Evolutionary conservation across 2,329 filamentous ascomycete genomes (phyloP).

Genomic region (Nakataea oryzae): DNA sequence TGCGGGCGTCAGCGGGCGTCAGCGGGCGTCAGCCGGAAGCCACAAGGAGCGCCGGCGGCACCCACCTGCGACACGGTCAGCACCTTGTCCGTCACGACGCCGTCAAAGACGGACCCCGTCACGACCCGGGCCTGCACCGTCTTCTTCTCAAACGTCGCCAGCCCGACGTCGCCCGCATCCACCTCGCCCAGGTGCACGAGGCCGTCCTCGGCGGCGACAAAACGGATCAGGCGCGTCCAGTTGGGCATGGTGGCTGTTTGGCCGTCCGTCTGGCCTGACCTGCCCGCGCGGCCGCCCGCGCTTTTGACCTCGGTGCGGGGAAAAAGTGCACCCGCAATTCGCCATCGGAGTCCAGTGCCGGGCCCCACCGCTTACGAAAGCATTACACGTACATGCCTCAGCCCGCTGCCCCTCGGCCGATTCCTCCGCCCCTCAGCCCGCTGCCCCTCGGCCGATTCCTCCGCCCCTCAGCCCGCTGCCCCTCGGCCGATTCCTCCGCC

Average conservation of each 20-base stretch:
- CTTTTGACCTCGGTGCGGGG: no score
- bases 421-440: no score
- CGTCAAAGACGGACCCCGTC: conserved; percentile 22
- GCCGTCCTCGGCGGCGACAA: conserved; percentile 28
- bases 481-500: no score
- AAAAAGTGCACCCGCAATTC: no score
- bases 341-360: no score
- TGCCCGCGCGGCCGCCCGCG: no score
- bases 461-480: no score
- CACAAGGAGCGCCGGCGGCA: conserved; percentile 2
- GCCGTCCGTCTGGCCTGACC: no score
- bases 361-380: no score
- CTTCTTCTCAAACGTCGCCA: conserved; percentile 20
- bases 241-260: conserved; percentile 4
- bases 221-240: conserved; percentile 29
- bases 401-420: no score
- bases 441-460: no score
- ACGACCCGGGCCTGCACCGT: conserved; percentile 20
- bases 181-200: conserved; percentile 27
- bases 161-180: conserved; percentile 20
- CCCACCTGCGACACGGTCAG: conserved; percentile 15
- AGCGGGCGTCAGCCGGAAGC: neutral
- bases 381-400: no score
- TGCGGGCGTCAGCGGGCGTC: neutral
- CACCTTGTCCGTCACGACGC: conserved; percentile 19